These are phyloP conservation scores for Shiraia bambusicola DNA, from an alignment of 2,329 filamentous ascomycete genomes.

Conservation along the genomic window DNA sequence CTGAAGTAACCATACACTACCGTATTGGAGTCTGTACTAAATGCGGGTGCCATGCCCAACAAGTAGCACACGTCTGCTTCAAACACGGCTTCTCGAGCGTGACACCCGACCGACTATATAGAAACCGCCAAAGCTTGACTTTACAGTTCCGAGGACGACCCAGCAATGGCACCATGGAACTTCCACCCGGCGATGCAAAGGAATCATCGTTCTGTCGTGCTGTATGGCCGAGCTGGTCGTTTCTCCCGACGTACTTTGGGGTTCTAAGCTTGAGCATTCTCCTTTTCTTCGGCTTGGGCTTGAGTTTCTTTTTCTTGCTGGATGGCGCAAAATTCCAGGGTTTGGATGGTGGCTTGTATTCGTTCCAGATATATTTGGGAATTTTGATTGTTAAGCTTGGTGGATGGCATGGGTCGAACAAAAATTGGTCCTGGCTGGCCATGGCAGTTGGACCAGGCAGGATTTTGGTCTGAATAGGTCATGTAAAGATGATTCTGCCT, in stretches of 20 bases:
- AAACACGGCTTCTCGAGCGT: slow-evolving; percentile 17
- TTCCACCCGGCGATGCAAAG: no score
- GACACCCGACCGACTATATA: slow-evolving; percentile 16
- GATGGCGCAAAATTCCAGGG: not conserved
- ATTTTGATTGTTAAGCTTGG: not conserved
- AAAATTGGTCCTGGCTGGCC: no score
- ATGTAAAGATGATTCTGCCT: no score
- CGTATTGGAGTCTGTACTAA: not conserved
- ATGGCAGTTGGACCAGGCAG: no score
- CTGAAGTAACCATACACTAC: not conserved
- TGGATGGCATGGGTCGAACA: no score
- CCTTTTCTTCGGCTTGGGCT: no score
- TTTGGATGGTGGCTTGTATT: not conserved
- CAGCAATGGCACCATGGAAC: not conserved
- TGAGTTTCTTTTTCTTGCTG: not conserved
- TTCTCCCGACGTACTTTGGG: no score
- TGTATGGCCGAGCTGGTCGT: no score
- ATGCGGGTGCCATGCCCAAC: slow-evolving; percentile 14
- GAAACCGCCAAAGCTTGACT: slow-evolving; percentile 14
- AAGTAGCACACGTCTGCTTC: slow-evolving; percentile 13
- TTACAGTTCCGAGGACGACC: slow-evolving; percentile 12
- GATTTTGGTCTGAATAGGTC: no score
- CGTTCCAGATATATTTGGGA: slow-evolving; percentile 1
- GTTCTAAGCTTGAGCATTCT: no score
- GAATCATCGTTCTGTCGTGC: no score